Evolutionary conservation across 345 rosid genomes (phyloP).

Genomic region (Rhodamnia argentea): DNA sequence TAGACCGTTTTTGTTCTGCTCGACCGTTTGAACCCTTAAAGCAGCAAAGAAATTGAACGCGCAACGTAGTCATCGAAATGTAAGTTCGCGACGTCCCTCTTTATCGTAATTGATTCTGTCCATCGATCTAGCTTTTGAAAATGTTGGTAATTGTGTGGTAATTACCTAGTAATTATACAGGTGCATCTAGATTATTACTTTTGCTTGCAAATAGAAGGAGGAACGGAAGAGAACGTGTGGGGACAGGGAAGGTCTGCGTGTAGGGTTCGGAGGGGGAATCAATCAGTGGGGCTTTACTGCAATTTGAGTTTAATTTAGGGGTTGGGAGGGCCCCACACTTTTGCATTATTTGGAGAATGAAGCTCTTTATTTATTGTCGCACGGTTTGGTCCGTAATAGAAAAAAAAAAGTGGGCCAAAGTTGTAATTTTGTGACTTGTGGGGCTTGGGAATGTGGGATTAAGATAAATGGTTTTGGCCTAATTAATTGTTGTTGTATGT

Average conservation of each 20-base stretch:
- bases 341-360: not conserved
- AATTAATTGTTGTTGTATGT: not conserved
- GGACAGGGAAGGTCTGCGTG: slow-evolving; percentile 42
- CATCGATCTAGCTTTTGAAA: not conserved
- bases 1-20: too few relatives aligned
- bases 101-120: not conserved
- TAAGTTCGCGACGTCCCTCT: too few relatives aligned
- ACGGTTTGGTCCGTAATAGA: not conserved
- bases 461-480: not conserved
- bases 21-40: too few relatives aligned
- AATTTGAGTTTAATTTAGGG: not conserved
- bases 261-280: slow-evolving; percentile 47
- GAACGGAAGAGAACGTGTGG: slow-evolving; percentile 10
- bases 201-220: not conserved
- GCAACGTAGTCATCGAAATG: too few relatives aligned
- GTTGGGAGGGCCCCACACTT: not conserved
- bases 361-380: not conserved
- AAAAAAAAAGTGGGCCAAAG: not conserved
- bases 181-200: slow-evolving; percentile 1
- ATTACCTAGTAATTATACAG: not conserved
- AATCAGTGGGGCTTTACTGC: slow-evolving; percentile 32
- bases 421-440: not conserved
- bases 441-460: not conserved
- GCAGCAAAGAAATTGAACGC: too few relatives aligned
- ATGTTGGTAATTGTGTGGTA: not conserved